Base-by-base conservation (phyloP, 768 basidiomycete genomes). In the Phylloporus rhodoxanthus region DNA sequence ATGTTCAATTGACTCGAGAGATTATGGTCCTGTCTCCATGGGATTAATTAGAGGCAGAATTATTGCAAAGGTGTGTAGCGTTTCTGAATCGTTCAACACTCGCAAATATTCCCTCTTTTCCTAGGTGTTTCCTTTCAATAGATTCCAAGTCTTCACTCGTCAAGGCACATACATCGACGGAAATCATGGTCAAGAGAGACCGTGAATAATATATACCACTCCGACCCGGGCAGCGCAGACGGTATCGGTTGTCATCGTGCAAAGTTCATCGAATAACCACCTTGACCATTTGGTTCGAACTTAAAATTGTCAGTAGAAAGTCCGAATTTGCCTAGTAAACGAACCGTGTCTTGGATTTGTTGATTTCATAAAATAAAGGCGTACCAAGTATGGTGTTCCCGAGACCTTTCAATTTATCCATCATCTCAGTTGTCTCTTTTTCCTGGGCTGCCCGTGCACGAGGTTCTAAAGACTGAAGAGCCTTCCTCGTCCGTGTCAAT, bases 221-320 rank as follows among this genome's bases (percentile, higher is more conserved):
- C n/a, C 19, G 7, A 20, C n/a, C 25, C 2, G 21, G 9, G 17
- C 9, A 3, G n/a, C 26, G 6, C 30, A 11, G 33, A 34, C 21
- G 30, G 11, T 33, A 37, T 26, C 20, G 2, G 11, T 10, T 30
- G 47, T 75, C 66, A 84, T 58, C 65, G 77, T 39, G 71, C 72
- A 63, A 98, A 96, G 59, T 89, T 88, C 79, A 98, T 81, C 1
- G 87, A 88, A 71, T 97, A 98, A 0, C 95, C 92, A n/a, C 95
- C 95, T 54, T 92, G 84, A 6, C 85, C 90, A 55, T 95, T 94
- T 15, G 91, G 91, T 52, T 84, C 84, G 60, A 99, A 91, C 70
- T 98, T 87, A 78, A 98, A 98, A 70, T 95, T 98, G 63, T 98
- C 85, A 0, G 94, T 97, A 13, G 87, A 92, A 55, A 98, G 67